Percentiles rank a stretch among this genome's conserved stretches.
phyloP scores from a whole-genome alignment of 768 basidiomycete genomes.

The Calocybe indica region DNA sequence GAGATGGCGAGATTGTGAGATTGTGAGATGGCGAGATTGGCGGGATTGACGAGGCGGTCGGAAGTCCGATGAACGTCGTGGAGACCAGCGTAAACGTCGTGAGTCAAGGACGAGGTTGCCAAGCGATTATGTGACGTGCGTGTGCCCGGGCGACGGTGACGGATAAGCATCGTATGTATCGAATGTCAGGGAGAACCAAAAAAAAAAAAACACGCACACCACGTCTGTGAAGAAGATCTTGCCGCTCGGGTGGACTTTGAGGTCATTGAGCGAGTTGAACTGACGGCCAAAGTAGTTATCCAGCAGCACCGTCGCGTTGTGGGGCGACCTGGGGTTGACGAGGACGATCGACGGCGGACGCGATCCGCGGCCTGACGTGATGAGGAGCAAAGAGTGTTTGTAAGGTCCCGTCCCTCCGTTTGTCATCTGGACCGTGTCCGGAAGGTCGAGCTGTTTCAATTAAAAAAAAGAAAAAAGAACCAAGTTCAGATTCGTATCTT shows the following conservation, averaged over 20 bases:
- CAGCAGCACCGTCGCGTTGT: conserved; percentile 63
- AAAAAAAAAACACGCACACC: conserved; percentile 32
- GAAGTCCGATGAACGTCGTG: too few relatives aligned
- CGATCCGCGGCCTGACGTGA: conserved; percentile 60
- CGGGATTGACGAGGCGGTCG: too few relatives aligned
- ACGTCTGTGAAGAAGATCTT: conserved; percentile 74
- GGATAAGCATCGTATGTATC: too few relatives aligned
- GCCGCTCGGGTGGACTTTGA: conserved; percentile 67
- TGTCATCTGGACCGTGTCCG: conserved; percentile 60
- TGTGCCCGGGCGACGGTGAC: too few relatives aligned
- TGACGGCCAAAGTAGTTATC: conserved; percentile 79
- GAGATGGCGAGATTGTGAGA: too few relatives aligned
- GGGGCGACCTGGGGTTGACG: conserved; percentile 57
- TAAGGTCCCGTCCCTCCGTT: conserved; percentile 65
- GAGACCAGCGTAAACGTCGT: too few relatives aligned
- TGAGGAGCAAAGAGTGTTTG: conserved; percentile 50
- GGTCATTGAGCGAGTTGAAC: conserved; percentile 79
- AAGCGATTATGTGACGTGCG: too few relatives aligned
- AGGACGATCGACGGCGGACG: conserved; percentile 58
- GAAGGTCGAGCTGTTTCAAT: conserved; percentile 44
- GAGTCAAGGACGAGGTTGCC: background rate
- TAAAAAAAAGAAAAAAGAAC: background rate
- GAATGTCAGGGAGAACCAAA: too few relatives aligned
- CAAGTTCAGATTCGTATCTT: background rate
- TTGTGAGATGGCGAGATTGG: too few relatives aligned